Conservation (phyloP, 1,284 basidiomycete genomes). For the Cryptococcus jaspeensis region DNA sequence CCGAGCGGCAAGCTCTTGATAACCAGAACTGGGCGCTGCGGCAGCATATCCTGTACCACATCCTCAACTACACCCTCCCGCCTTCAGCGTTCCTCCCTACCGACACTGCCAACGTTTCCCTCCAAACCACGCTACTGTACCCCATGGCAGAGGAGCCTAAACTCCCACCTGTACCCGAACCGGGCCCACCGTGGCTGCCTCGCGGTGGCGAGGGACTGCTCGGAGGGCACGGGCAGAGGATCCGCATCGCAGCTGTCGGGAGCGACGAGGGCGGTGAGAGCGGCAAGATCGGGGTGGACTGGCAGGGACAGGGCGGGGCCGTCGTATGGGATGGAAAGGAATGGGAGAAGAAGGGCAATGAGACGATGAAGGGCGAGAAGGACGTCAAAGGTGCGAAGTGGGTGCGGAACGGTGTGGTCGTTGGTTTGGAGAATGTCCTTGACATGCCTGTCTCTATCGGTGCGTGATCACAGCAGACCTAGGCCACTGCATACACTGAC, state of each 20-base stretch:
- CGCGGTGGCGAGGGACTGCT: constrained; percentile 69
- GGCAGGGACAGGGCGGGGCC: constrained; percentile 65
- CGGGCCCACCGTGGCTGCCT: constrained; percentile 80
- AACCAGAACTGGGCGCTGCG: constrained; percentile 72
- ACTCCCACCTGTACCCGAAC: constrained; percentile 65
- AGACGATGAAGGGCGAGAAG: constrained; percentile 6
- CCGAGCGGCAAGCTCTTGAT: constrained; percentile 53
- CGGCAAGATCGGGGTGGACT: constrained; percentile 67
- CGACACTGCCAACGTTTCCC: constrained; percentile 20
- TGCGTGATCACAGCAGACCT: constrained; percentile 47
- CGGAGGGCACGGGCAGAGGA: constrained; percentile 75
- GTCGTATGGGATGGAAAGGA: constrained; percentile 44
- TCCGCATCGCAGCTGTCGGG: constrained; percentile 60
- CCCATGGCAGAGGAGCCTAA: constrained; percentile 58
- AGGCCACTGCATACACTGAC: constrained; percentile 1
- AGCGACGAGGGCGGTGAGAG: constrained; percentile 52
- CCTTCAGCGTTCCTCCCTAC: constrained; percentile 13
- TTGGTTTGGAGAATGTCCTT: constrained; percentile 74
- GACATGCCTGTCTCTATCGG: constrained; percentile 73
- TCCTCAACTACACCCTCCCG: constrained; percentile 78
- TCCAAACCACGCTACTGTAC: constrained; percentile 66
- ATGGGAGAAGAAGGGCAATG: constrained; percentile 31
- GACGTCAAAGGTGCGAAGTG: constrained; percentile 52
- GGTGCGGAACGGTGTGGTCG: constrained; percentile 72
- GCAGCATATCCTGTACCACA: constrained; percentile 91